Evolutionary conservation across 2,329 filamentous ascomycete genomes (phyloP).

Genomic region (Clarireedia hainanense): DNA sequence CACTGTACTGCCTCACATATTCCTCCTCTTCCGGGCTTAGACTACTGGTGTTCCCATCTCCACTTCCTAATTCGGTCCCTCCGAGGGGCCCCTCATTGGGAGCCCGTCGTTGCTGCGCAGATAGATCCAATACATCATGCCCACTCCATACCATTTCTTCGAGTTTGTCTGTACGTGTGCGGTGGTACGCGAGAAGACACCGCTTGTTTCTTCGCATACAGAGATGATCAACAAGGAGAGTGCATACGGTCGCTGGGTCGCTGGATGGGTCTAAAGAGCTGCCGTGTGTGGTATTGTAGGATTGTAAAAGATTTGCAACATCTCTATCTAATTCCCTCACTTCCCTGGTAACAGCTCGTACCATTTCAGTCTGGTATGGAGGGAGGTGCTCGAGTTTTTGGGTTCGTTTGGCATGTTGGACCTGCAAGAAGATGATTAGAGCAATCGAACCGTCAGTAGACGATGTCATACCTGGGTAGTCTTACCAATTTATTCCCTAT

Average conservation of each 20-base stretch:
- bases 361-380: conserved; percentile 85
- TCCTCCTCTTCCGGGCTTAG: conserved; percentile 95
- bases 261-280: conserved; percentile 80
- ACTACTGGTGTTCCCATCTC: conserved; percentile 57
- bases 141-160: conserved; percentile 93
- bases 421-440: conserved; percentile 42
- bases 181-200: conserved; percentile 89
- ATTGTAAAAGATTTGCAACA: conserved; percentile 68
- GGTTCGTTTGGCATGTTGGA: conserved; percentile 91
- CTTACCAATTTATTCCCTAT: conserved; percentile 59
- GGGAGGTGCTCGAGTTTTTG: conserved; percentile 80
- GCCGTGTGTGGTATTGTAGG: conserved; percentile 47
- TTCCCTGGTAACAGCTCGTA: conserved; percentile 81
- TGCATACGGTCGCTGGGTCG: conserved; percentile 78
- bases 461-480: background rate
- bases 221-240: conserved; percentile 85
- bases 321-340: conserved; percentile 90
- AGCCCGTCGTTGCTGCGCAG: conserved; percentile 43
- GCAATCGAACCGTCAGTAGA: background rate
- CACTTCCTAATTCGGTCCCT: conserved; percentile 31
- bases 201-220: conserved; percentile 95
- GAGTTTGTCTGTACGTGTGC: conserved; percentile 80
- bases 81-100: conserved; percentile 27
- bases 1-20: conserved; percentile 85
- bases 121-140: conserved; percentile 68